phyloP scores from a whole-genome alignment of 2,329 filamentous ascomycete genomes.

The Fusarium metavorans region DNA sequence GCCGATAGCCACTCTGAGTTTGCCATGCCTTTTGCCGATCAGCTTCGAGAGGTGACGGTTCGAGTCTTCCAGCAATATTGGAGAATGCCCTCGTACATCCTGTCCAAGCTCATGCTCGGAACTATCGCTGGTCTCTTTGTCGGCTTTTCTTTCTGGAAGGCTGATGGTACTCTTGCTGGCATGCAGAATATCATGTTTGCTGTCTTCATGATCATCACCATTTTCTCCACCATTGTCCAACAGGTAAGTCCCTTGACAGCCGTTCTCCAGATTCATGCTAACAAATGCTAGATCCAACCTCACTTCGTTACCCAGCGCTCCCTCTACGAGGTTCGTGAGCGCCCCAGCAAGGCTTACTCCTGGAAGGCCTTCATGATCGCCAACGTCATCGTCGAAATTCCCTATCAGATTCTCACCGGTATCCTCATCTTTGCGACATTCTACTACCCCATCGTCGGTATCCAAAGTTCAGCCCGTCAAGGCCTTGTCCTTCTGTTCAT shows the following conservation, averaged over 20 bases:
- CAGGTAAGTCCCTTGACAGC: conserved; percentile 54
- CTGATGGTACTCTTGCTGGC: conserved; percentile 69
- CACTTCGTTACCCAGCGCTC: conserved; percentile 80
- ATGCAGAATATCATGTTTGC: conserved; percentile 81
- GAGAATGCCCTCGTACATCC: conserved; percentile 42
- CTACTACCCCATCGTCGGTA: conserved; percentile 72
- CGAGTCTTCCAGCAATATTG: conserved; percentile 27
- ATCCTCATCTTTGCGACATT: conserved; percentile 74
- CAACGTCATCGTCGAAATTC: conserved; percentile 79
- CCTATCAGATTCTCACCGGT: conserved; percentile 75
- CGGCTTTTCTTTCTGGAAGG: conserved; percentile 76
- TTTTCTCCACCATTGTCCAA: conserved; percentile 77
- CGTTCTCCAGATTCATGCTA: conserved; percentile 35
- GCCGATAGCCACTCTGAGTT: conserved; percentile 5
- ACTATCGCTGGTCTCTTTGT: conserved; percentile 75
- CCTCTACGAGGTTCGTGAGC: conserved; percentile 82
- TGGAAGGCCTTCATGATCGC: conserved; percentile 80
- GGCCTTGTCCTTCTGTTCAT: conserved; percentile 74
- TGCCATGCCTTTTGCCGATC: not conserved
- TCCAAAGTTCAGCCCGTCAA: conserved; percentile 66
- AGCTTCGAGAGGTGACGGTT: conserved; percentile 1
- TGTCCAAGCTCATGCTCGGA: conserved; percentile 68
- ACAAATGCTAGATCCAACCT: conserved; percentile 71
- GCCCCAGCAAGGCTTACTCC: conserved; percentile 79
- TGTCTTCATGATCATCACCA: conserved; percentile 80